phyloP scores from a whole-genome alignment of 2,329 filamentous ascomycete genomes.

The Lasiodiplodia citricola region DNA sequence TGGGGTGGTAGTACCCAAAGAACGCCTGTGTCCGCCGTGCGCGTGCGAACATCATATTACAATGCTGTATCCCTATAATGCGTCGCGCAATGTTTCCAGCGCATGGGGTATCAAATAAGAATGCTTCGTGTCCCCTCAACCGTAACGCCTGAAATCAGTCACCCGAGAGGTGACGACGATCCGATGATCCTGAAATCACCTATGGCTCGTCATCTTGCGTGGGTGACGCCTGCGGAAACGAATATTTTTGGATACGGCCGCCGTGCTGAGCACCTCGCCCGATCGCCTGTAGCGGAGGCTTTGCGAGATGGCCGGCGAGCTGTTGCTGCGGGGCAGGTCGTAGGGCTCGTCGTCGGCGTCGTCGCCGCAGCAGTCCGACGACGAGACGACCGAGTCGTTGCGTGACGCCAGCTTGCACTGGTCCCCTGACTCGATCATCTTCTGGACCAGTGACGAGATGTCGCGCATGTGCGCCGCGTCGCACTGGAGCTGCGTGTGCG shows the following conservation, averaged over 20 bases:
- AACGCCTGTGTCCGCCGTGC: slow-evolving; percentile 20
- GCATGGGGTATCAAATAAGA: slow-evolving; percentile 26
- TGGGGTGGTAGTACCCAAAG: slow-evolving; percentile 18
- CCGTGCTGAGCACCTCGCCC: slow-evolving; percentile 35
- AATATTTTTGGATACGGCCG: slow-evolving; percentile 38
- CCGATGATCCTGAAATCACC: slow-evolving; percentile 22
- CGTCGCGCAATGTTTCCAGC: slow-evolving; percentile 23
- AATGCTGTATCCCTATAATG: slow-evolving; percentile 24
- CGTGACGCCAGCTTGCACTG: slow-evolving; percentile 42
- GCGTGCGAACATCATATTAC: slow-evolving; percentile 23
- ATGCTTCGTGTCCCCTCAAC: slow-evolving; percentile 22
- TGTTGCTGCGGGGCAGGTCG: slow-evolving; percentile 39
- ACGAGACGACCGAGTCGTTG: slow-evolving; percentile 27
- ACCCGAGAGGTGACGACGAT: slow-evolving; percentile 1
- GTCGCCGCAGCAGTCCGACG: slow-evolving; percentile 15
- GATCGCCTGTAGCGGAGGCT: slow-evolving; percentile 36
- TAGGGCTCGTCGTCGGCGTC: slow-evolving; percentile 38
- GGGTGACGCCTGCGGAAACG: slow-evolving; percentile 40
- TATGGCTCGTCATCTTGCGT: slow-evolving; percentile 18
- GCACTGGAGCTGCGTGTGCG: slow-evolving; percentile 49
- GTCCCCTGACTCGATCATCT: slow-evolving; percentile 48
- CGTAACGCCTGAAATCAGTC: slow-evolving; percentile 22
- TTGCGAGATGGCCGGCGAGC: slow-evolving; percentile 28
- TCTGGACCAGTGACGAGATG: slow-evolving; percentile 48
- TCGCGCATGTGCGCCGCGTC: slow-evolving; percentile 46